Evolutionary conservation across 352 stramenopile species (phyloP).

Genomic region (Globisporangium echinulatum): DNA sequence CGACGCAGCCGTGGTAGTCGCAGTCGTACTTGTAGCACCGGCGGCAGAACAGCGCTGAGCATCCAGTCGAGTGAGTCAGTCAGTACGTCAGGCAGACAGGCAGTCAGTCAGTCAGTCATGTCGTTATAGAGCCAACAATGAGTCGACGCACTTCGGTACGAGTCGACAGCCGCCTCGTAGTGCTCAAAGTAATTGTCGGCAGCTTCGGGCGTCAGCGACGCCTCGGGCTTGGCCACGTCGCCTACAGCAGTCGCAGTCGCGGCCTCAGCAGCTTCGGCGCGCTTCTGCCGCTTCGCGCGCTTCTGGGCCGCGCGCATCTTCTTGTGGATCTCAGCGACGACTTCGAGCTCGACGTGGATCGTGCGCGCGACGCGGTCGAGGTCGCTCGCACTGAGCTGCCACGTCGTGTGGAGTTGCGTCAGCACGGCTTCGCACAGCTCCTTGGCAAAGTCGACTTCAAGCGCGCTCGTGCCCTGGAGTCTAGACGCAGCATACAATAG

Average conservation of each 20-base stretch:
- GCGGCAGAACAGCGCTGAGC: conserved; percentile 63
- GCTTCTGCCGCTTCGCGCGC: conserved; percentile 27
- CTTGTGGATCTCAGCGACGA: conserved; percentile 65
- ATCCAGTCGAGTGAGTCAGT: too few relatives aligned
- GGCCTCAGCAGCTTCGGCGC: conserved; percentile 12
- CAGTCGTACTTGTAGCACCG: conserved; percentile 84
- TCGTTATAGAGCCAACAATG: not conserved
- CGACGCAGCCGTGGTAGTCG: conserved; percentile 67
- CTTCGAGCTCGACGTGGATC: conserved; percentile 60
- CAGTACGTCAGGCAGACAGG: not conserved
- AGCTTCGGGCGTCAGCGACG: conserved; percentile 11
- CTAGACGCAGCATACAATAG: conserved; percentile 16
- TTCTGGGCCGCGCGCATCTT: conserved; percentile 30
- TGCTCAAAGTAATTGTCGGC: conserved; percentile 36
- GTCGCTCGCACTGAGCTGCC: conserved; percentile 54
- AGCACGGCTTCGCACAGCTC: conserved; percentile 66
- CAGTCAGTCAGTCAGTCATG: not conserved
- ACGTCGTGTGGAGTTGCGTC: conserved; percentile 55
- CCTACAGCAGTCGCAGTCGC: not conserved
- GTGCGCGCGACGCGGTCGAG: conserved; percentile 53
- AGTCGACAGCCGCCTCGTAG: conserved; percentile 60
- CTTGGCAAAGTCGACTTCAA: conserved; percentile 72
- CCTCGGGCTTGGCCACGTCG: not conserved
- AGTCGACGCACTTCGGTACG: conserved; percentile 47
- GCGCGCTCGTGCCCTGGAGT: conserved; percentile 51